These are phyloP conservation scores for Metschnikowia lunata DNA, from an alignment of 805 yeast genomes.

Conservation along the genomic window DNA sequence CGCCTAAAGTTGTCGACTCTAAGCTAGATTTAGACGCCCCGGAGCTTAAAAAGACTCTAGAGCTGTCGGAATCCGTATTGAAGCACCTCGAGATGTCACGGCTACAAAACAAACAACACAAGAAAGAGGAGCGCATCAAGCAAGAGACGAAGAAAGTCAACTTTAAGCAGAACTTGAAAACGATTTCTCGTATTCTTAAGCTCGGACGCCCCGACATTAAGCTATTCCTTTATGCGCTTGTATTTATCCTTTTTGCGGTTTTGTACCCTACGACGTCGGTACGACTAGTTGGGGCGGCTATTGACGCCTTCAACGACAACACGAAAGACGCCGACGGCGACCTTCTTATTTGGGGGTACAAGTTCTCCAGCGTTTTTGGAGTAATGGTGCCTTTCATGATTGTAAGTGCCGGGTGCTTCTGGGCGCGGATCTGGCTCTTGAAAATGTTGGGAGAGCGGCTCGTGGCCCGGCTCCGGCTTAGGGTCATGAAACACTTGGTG, in stretches of 20 bases:
- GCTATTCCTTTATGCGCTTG: conserved; percentile 36
- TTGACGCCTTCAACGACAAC: conserved; percentile 38
- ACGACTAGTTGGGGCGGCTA: conserved; percentile 39
- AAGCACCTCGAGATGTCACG: conserved; percentile 9
- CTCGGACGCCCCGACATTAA: conserved; percentile 38
- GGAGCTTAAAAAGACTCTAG: conserved; percentile 3
- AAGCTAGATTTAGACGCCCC: neutral
- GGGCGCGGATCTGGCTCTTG: conserved; percentile 44
- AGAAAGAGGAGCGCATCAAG: conserved; percentile 28
- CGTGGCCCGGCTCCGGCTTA: conserved; percentile 39
- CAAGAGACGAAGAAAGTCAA: conserved; percentile 22
- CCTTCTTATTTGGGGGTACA: conserved; percentile 42
- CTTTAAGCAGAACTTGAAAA: conserved; percentile 31
- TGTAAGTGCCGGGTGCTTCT: conserved; percentile 40
- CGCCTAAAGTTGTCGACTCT: neutral
- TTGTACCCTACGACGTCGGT: conserved; percentile 42
- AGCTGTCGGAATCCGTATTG: conserved; percentile 7
- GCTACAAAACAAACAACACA: conserved; percentile 5
- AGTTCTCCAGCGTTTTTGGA: conserved; percentile 37
- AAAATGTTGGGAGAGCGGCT: conserved; percentile 40
- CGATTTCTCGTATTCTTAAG: conserved; percentile 34
- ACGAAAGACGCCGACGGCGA: conserved; percentile 36
- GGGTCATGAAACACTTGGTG: conserved; percentile 40
- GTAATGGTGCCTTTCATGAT: conserved; percentile 43
- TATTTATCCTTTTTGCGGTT: conserved; percentile 41